A percentile compares a stretch with the other conserved stretches of the same genome.
phyloP scores from a whole-genome alignment of 768 basidiomycete genomes.

The Mrakia hoshinonis region DNA sequence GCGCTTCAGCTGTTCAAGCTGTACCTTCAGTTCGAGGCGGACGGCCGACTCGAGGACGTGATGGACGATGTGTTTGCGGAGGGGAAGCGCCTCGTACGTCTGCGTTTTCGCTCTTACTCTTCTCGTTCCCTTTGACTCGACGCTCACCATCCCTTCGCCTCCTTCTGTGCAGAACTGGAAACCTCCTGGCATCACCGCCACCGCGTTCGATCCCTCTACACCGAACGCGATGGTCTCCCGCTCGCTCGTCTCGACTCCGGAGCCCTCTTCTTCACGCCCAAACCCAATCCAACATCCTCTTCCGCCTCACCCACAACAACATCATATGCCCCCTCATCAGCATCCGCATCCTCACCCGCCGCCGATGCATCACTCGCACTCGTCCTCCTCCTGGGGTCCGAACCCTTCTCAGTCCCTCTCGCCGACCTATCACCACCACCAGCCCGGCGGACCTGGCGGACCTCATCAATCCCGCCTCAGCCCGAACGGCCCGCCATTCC shows the following conservation, averaged over 20 bases:
- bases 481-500: conserved; percentile 24
- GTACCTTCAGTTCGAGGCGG: conserved; percentile 51
- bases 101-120: neutral
- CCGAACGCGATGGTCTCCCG: neutral
- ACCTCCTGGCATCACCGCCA: conserved; percentile 11
- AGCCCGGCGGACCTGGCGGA: neutral
- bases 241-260: neutral
- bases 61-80: conserved; percentile 54
- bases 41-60: conserved; percentile 72
- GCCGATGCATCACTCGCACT: neutral
- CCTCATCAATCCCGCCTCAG: neutral
- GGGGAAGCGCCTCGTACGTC: conserved; percentile 40
- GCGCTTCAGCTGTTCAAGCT: conserved; percentile 26
- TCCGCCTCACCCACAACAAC: neutral
- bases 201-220: neutral
- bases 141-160: too few relatives aligned
- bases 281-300: neutral
- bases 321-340: neutral
- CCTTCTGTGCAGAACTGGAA: conserved; percentile 26
- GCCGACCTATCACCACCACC: too few relatives aligned
- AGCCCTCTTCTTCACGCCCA: neutral
- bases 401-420: too few relatives aligned
- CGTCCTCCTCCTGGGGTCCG: neutral
- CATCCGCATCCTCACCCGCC: neutral
- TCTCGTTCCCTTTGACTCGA: neutral